Evolutionary conservation across 2,329 filamentous ascomycete genomes (phyloP).

Genomic region (Pestalotiopsis sp.): DNA sequence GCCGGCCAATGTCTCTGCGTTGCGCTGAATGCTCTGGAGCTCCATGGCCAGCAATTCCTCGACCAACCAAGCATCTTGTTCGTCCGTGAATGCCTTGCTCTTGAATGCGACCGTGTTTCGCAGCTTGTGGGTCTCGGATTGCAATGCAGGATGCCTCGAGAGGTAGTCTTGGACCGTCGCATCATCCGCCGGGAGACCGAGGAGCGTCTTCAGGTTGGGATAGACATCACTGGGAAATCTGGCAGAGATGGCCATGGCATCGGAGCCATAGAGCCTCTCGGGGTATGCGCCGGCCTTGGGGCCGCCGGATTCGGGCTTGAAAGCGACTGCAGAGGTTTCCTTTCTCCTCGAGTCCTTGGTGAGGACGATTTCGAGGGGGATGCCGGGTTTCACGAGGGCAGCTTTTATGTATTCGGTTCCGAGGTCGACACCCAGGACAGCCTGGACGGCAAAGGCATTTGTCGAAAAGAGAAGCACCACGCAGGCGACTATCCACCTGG

Average conservation of each 20-base stretch:
- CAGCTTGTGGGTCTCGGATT: slow-evolving; percentile 60
- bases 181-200: slow-evolving; percentile 71
- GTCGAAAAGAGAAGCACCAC: slow-evolving; percentile 45
- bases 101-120: slow-evolving; percentile 80
- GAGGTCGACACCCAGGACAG: slow-evolving; percentile 89
- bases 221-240: slow-evolving; percentile 94
- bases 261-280: slow-evolving; percentile 88
- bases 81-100: slow-evolving; percentile 66
- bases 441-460: slow-evolving; percentile 60
- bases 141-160: slow-evolving; percentile 76
- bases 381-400: slow-evolving; percentile 91
- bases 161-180: slow-evolving; percentile 71
- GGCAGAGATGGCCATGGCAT: slow-evolving; percentile 84
- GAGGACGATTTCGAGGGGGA: slow-evolving; percentile 95
- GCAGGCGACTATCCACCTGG: slow-evolving; percentile 38
- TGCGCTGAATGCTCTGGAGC: slow-evolving; percentile 85
- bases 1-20: slow-evolving; percentile 82
- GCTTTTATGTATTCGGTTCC: slow-evolving; percentile 98
- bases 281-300: slow-evolving; percentile 71
- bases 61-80: slow-evolving; percentile 72
- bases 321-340: slow-evolving; percentile 86
- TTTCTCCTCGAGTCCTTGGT: slow-evolving; percentile 98
- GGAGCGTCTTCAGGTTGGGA: slow-evolving; percentile 86
- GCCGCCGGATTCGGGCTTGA: slow-evolving; percentile 78
- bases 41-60: slow-evolving; percentile 98